A percentile compares a stretch with the other conserved stretches of the same genome.
Conservation (phyloP, 169 alveolate genomes). For the Blepharisma undulans region DNA sequence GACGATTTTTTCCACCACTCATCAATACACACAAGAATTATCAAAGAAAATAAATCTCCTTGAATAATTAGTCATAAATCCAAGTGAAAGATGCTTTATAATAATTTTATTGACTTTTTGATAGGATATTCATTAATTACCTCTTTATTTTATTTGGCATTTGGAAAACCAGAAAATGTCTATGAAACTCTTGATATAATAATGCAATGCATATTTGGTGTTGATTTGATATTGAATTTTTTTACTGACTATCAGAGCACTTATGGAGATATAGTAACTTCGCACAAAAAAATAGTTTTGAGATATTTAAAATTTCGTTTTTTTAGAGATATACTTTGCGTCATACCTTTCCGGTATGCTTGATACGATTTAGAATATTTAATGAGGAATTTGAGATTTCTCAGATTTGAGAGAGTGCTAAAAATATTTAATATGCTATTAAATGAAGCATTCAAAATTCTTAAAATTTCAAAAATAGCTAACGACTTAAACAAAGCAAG, state of each 20-base stretch:
- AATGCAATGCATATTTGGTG: background rate
- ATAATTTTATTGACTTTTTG: background rate
- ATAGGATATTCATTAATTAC: background rate
- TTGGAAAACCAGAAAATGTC: background rate
- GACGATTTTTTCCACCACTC: background rate
- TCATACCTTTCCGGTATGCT: background rate
- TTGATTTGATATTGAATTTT: background rate
- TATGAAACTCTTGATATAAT: background rate
- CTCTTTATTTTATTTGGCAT: background rate
- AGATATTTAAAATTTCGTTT: background rate
- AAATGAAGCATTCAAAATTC: background rate
- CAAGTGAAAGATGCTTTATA: background rate
- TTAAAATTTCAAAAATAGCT: background rate
- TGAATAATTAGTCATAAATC: background rate
- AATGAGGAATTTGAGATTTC: background rate
- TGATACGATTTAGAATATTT: background rate
- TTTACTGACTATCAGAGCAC: background rate
- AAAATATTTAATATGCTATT: background rate
- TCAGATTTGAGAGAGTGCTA: background rate
- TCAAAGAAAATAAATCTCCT: background rate
- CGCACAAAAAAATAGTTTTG: background rate
- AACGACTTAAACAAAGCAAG: background rate
- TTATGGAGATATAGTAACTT: background rate
- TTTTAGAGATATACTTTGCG: background rate
- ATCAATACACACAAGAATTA: background rate